phyloP scores from a whole-genome alignment of 192 early-diverging fungal species.

The Martensiomyces pterosporus region DNA sequence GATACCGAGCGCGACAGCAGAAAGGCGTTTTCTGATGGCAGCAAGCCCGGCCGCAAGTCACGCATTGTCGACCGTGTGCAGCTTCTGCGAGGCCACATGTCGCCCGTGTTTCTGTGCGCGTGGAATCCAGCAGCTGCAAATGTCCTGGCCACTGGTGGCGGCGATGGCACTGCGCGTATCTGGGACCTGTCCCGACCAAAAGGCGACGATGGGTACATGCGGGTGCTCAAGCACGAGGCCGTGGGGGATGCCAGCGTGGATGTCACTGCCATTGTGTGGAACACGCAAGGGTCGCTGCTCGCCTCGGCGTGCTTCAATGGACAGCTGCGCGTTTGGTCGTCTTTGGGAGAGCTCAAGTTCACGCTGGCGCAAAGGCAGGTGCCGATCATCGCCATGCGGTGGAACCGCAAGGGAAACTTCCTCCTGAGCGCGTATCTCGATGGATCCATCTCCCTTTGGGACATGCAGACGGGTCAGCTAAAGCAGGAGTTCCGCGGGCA shows the following conservation, averaged over 20 bases:
- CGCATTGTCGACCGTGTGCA: conserved; percentile 47
- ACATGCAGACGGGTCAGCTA: conserved; percentile 64
- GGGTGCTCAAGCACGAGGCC: conserved; percentile 55
- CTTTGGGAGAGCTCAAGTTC: conserved; percentile 56
- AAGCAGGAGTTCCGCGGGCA: conserved; percentile 37
- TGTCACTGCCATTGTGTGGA: conserved; percentile 84
- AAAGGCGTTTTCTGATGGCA: not conserved
- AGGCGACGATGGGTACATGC: conserved; percentile 46
- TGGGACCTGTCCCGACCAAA: conserved; percentile 69
- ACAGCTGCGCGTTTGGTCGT: conserved; percentile 77
- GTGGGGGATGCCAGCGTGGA: conserved; percentile 54
- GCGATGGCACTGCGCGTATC: conserved; percentile 81
- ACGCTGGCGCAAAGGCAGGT: conserved; percentile 67
- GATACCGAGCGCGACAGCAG: conserved; percentile 27
- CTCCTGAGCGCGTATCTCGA: conserved; percentile 77
- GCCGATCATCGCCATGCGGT: conserved; percentile 80
- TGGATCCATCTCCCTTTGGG: conserved; percentile 82
- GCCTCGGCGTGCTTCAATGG: conserved; percentile 88
- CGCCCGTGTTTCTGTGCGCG: conserved; percentile 67
- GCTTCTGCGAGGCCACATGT: conserved; percentile 63
- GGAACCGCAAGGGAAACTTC: conserved; percentile 75
- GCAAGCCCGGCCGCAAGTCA: conserved; percentile 4
- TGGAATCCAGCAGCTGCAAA: conserved; percentile 71
- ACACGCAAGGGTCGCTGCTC: conserved; percentile 69
- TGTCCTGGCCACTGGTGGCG: conserved; percentile 67